Percentiles rank a stretch among this genome's conserved stretches.
phyloP scores from a whole-genome alignment of 148 eudicot species.

The Diospyros kaki region DNA sequence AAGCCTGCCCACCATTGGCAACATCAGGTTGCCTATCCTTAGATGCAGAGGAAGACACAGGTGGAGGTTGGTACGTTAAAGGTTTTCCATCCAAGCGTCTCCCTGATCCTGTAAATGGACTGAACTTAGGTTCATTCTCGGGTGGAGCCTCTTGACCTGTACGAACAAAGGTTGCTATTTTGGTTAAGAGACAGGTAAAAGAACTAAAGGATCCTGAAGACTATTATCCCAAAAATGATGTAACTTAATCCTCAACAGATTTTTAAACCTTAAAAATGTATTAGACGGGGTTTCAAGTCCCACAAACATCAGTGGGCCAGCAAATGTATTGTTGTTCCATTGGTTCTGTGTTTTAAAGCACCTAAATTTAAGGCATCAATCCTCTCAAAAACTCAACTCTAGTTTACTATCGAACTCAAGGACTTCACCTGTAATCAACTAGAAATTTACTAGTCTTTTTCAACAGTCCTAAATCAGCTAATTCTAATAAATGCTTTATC shows the following conservation, averaged over 20 bases:
- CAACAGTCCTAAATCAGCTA: not conserved
- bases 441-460: not conserved
- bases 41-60: slow-evolving; percentile 44
- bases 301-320: not conserved
- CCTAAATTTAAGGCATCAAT: not conserved
- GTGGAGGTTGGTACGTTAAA: slow-evolving; percentile 36
- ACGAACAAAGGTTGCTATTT: not conserved
- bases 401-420: not conserved
- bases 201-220: too few relatives aligned
- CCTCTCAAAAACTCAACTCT: slow-evolving; percentile 1
- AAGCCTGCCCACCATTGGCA: slow-evolving; percentile 33
- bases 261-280: not conserved
- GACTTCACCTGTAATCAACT: not conserved
- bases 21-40: slow-evolving; percentile 47
- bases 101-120: slow-evolving; percentile 71
- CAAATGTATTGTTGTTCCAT: not conserved
- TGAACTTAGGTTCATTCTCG: slow-evolving; percentile 72
- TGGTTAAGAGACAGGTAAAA: too few relatives aligned
- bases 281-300: not conserved
- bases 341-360: not conserved
- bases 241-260: too few relatives aligned
- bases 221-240: too few relatives aligned
- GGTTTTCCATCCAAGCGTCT: slow-evolving; percentile 85
- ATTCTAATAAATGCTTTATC: not conserved
- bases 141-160: slow-evolving; percentile 54